A percentile compares a stretch with the other conserved stretches of the same genome.
phyloP scores from a whole-genome alignment of 805 yeast species.

The Starmerella vitae region DNA sequence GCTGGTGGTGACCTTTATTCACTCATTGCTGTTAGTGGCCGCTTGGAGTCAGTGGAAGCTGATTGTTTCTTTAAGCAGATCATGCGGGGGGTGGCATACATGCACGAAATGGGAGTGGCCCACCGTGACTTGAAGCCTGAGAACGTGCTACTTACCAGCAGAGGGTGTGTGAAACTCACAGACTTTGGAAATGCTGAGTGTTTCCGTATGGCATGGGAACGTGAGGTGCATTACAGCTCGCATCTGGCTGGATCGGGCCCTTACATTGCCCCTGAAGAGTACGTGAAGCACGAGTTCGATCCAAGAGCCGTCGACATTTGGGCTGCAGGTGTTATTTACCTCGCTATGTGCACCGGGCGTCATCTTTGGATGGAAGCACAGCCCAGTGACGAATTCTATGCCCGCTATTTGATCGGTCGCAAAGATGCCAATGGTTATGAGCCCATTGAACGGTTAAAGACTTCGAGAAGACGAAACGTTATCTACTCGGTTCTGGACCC shows the following conservation, averaged over 20 bases:
- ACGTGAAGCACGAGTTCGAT: constrained; percentile 42
- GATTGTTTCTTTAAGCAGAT: constrained; percentile 84
- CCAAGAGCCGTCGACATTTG: constrained; percentile 73
- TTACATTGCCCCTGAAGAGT: constrained; percentile 86
- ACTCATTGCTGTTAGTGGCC: constrained; percentile 39
- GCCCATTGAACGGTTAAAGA: constrained; percentile 70
- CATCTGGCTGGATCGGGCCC: constrained; percentile 81
- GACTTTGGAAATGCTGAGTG: constrained; percentile 90
- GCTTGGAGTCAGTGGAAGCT: constrained; percentile 48
- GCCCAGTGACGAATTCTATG: constrained; percentile 63
- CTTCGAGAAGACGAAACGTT: constrained; percentile 83
- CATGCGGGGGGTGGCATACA: constrained; percentile 62
- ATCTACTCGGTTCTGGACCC: constrained; percentile 88
- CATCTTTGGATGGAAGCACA: constrained; percentile 79
- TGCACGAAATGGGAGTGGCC: constrained; percentile 84
- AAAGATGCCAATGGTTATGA: constrained; percentile 76
- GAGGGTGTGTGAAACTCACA: constrained; percentile 53
- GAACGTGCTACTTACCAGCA: constrained; percentile 52
- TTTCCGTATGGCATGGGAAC: constrained; percentile 78
- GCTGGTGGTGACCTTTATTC: constrained; percentile 72
- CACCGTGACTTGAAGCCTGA: constrained; percentile 92
- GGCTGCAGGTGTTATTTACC: constrained; percentile 69
- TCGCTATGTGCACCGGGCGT: constrained; percentile 78
- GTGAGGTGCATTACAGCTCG: constrained; percentile 44
- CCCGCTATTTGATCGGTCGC: constrained; percentile 58